Evolutionary conservation across 164 flowering plant species (phyloP), one percentile per base, ranked within the genome.

Genomic region (Euptelea pleiosperma): DNA sequence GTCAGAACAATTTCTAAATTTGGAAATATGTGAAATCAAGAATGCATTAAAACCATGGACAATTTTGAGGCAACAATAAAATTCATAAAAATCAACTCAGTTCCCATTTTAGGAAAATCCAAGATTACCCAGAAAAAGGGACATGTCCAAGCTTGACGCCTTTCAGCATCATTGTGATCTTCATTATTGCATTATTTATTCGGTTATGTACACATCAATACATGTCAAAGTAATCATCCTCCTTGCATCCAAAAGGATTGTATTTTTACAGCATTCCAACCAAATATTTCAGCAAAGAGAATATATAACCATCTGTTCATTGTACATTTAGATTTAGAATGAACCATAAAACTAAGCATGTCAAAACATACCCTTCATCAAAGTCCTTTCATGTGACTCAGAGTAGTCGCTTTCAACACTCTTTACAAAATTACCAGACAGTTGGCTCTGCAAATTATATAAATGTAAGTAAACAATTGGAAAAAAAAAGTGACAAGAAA

Each of bases 321-420:
- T 42, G 15, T 19, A 28, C n/a, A 50, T 34, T 3, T 46, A 2
- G 16, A 2, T 39, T 6, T 19, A 16, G 12, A 49, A 49, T 41
- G 36, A 33, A 58, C 33, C 11, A 40, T 0, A 9, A 11, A 37
- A 8, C 3, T 2, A 61, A 41, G 26, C 53, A 40, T 2, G 24
- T 19, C 7, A 2, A 51, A 44, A 37, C 62, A 41, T 63, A 79
- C 87, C 84, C 50, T 58, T 69, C 22, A 62, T 48, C 10, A 75
- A 41, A 16, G 65, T 73, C 62, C 83, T 72, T 42, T 62, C 69
- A 4, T 77, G 76, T 40, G 85, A 80, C 36, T 18, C 73, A 18
- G 75, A 70, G 22, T 54, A 55, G 5, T 68, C 75, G 22, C 59
- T 70, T 52, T 77, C 78, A 33, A 80, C 61, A 40, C 60, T 64